phyloP scores from a whole-genome alignment of 371 early-diverging fungal genomes.

The Mortierella sp. region DNA sequence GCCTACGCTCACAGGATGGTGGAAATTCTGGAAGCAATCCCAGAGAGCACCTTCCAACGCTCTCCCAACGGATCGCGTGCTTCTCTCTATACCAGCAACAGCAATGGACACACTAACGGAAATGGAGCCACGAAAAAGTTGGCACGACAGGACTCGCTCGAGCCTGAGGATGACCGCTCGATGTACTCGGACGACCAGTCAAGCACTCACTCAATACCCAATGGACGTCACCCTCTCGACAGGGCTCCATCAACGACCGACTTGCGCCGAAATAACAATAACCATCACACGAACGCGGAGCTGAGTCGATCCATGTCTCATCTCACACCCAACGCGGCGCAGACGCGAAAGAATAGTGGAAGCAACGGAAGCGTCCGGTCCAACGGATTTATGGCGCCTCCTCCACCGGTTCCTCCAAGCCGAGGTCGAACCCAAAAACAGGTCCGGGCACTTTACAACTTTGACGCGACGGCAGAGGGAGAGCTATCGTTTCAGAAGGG shows the following conservation, averaged over 20 bases:
- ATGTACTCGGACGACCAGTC: conserved; percentile 40
- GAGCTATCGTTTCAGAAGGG: conserved; percentile 80
- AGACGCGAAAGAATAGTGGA: conserved; percentile 50
- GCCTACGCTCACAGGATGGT: conserved; percentile 61
- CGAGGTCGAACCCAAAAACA: conserved; percentile 52
- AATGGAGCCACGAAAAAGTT: conserved; percentile 19
- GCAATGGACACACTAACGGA: neutral
- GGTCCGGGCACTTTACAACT: conserved; percentile 76
- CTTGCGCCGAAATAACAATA: conserved; percentile 27
- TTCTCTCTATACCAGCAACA: conserved; percentile 20
- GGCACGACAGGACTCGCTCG: conserved; percentile 40
- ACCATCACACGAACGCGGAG: conserved; percentile 33
- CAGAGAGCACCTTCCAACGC: conserved; percentile 39
- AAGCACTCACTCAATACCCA: conserved; percentile 36
- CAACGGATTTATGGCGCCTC: conserved; percentile 38
- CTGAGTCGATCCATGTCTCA: conserved; percentile 57
- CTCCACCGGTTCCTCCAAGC: conserved; percentile 31
- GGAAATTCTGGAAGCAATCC: conserved; percentile 60
- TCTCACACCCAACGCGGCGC: conserved; percentile 51
- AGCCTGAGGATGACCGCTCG: conserved; percentile 48
- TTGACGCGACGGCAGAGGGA: conserved; percentile 74
- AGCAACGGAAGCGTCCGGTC: conserved; percentile 36
- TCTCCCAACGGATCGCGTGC: conserved; percentile 34
- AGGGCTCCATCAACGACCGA: conserved; percentile 40
- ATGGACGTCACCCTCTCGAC: conserved; percentile 43